These are phyloP conservation scores for Cochlearia excelsa DNA, from an alignment of 345 rosid genomes.

Conservation along the genomic window DNA sequence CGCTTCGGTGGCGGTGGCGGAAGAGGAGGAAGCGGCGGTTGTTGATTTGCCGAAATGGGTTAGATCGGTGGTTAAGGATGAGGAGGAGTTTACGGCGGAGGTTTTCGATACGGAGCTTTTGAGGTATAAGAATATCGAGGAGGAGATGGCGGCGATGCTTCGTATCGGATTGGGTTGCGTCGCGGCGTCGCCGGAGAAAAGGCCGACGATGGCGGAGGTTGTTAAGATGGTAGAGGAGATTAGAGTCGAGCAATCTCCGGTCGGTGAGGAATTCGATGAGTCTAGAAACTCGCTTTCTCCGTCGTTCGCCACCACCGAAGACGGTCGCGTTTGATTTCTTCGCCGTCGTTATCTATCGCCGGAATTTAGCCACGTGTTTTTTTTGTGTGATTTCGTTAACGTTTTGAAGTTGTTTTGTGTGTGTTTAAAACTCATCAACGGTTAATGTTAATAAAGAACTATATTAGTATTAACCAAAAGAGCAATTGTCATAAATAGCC, in stretches of 20 bases:
- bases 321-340: constrained; percentile 36
- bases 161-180: constrained; percentile 86
- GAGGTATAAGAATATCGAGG: constrained; percentile 94
- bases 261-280: constrained; percentile 91
- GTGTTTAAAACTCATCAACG: no score
- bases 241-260: constrained; percentile 89
- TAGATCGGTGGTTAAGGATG: constrained; percentile 88
- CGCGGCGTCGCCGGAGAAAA: constrained; percentile 66
- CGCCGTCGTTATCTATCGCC: constrained; percentile 6
- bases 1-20: constrained; percentile 50
- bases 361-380: not conserved
- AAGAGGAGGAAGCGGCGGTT: constrained; percentile 47
- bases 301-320: constrained; percentile 86
- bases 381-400: no score
- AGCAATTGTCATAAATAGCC: no score
- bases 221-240: constrained; percentile 90
- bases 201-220: constrained; percentile 82
- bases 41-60: constrained; percentile 94
- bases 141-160: constrained; percentile 85
- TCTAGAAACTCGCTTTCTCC: constrained; percentile 83
- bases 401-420: no score
- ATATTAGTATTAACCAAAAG: no score
- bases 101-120: constrained; percentile 90
- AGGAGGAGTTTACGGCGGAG: constrained; percentile 77
- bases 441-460: no score